Evolutionary conservation across 208 protist genomes (phyloP).

Genomic region (Zelonia costaricensis): DNA sequence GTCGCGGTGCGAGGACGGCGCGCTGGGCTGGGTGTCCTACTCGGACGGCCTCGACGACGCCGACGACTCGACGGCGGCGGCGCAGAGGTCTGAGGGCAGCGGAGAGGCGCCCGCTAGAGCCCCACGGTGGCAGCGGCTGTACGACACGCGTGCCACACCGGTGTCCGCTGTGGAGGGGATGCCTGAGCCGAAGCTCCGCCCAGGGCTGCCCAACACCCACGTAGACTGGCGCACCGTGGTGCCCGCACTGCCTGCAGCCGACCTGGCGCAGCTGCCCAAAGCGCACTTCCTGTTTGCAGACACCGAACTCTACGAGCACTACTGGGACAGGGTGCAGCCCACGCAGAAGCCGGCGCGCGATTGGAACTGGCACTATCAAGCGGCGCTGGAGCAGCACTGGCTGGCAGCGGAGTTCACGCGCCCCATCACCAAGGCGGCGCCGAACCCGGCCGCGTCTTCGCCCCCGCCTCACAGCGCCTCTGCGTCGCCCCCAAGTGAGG

Average conservation of each 20-base stretch:
- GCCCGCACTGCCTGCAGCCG: background rate
- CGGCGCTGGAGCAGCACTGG: slow-evolving; percentile 27
- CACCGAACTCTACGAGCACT: slow-evolving; percentile 37
- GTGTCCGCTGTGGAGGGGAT: background rate
- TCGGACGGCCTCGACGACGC: background rate
- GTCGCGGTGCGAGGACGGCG: slow-evolving; percentile 40
- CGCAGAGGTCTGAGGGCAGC: no score
- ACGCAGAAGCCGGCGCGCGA: background rate
- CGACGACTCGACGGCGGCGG: background rate
- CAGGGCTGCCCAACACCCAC: background rate
- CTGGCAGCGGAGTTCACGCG: background rate
- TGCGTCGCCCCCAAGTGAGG: no score
- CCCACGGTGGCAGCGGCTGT: slow-evolving; percentile 41
- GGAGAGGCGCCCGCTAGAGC: no score
- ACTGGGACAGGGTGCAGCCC: slow-evolving; percentile 27
- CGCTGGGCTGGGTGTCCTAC: slow-evolving; percentile 43
- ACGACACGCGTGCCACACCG: slow-evolving; percentile 25
- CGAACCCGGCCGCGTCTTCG: no score
- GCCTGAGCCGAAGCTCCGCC: background rate
- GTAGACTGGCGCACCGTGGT: background rate
- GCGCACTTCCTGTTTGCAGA: slow-evolving; percentile 27
- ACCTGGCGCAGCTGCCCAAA: background rate
- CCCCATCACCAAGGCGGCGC: no score
- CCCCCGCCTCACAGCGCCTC: no score
- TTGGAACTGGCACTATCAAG: slow-evolving; percentile 63